Evolutionary conservation across 345 rosid genomes (phyloP).

Genomic region (Hypericum androsaemum): DNA sequence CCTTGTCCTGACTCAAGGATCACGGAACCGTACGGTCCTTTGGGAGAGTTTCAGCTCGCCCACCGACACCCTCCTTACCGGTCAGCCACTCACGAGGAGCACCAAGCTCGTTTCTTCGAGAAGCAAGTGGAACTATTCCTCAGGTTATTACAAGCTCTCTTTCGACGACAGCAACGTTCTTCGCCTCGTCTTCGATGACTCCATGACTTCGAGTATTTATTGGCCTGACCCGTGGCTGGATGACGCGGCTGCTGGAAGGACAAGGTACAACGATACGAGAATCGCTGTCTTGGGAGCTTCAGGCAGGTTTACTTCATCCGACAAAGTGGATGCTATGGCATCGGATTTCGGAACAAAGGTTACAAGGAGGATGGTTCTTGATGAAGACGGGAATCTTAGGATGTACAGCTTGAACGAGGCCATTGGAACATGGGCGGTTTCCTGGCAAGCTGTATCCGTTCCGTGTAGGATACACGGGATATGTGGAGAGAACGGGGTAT

Average conservation of each 20-base stretch:
- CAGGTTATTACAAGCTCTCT: conserved; percentile 11
- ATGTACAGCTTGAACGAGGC: conserved; percentile 16
- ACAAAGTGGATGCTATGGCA: conserved; percentile 2
- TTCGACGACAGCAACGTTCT: conserved; percentile 27
- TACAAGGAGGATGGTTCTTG: conserved; percentile 20
- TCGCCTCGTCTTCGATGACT: conserved; percentile 20
- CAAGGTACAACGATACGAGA: conserved; percentile 16
- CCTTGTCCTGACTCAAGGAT: conserved; percentile 7
- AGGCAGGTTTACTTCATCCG: conserved; percentile 25
- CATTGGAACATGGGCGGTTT: conserved; percentile 11
- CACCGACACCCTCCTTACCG: conserved; percentile 6
- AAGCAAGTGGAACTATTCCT: conserved; percentile 10
- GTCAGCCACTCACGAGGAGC: background rate
- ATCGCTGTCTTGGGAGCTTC: conserved; percentile 11
- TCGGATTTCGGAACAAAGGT: conserved; percentile 15
- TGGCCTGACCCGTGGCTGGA: conserved; percentile 20
- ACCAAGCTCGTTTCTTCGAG: conserved; percentile 12
- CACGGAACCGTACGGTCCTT: background rate
- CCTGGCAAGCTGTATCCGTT: conserved; percentile 19
- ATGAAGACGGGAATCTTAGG: conserved; percentile 30
- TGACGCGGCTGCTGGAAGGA: conserved; percentile 16
- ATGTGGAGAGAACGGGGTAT: conserved; percentile 27
- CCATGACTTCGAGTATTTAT: conserved; percentile 19
- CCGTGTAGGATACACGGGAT: conserved; percentile 24
- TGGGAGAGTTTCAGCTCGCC: conserved; percentile 19